Conservation (phyloP, 1,139 yeast genomes). For the Protomyces macrosporus region DNA sequence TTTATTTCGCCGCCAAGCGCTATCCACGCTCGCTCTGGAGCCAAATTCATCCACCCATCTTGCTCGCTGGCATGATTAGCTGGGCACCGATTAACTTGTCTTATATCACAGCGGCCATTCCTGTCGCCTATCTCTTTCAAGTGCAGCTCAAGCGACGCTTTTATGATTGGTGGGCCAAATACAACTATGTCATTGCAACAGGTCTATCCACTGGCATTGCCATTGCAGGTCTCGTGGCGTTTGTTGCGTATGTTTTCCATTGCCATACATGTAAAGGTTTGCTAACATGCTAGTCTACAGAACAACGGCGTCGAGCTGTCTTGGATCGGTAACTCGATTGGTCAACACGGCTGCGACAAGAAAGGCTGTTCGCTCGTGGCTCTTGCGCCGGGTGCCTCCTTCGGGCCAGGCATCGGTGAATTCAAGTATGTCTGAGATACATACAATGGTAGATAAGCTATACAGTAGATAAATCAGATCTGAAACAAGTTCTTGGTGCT, state of each 20-base stretch:
- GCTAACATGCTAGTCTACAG: neutral
- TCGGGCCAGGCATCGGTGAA: slow-evolving; percentile 21
- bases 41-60: slow-evolving; percentile 48
- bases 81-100: slow-evolving; percentile 55
- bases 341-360: slow-evolving; percentile 9
- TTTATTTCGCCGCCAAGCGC: slow-evolving; percentile 38
- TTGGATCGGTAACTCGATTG: slow-evolving; percentile 1
- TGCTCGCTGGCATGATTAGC: slow-evolving; percentile 49
- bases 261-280: neutral
- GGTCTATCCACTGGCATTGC: slow-evolving; percentile 57
- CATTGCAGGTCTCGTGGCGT: slow-evolving; percentile 40
- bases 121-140: slow-evolving; percentile 50
- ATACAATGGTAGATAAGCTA: too few relatives aligned
- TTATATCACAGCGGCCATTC: slow-evolving; percentile 47
- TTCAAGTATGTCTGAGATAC: neutral
- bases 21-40: slow-evolving; percentile 32
- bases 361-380: slow-evolving; percentile 10
- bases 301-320: neutral
- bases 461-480: neutral
- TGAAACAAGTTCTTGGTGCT: neutral
- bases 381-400: neutral
- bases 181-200: slow-evolving; percentile 41
- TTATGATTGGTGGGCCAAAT: slow-evolving; percentile 55
- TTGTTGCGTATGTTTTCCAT: slow-evolving; percentile 38
- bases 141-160: slow-evolving; percentile 48